Evolutionary conservation across 805 yeast genomes (phyloP).

Genomic region (Kodamaea lidongshanica): DNA sequence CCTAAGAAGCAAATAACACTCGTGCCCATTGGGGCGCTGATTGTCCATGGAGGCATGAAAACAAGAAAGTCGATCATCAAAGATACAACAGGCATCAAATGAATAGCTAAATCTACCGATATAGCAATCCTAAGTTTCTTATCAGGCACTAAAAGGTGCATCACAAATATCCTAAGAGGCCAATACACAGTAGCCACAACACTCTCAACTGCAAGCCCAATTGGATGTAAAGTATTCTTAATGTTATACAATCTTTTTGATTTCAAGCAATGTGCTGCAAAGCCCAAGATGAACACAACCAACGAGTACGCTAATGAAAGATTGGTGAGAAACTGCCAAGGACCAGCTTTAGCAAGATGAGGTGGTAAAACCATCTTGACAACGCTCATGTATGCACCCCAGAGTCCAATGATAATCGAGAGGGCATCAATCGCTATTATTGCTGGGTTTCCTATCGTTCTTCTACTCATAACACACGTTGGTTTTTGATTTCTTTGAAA

Average conservation of each 20-base stretch:
- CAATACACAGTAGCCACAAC: constrained; percentile 64
- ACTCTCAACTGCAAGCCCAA: constrained; percentile 52
- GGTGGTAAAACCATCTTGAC: constrained; percentile 38
- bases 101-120: constrained; percentile 50
- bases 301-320: constrained; percentile 11
- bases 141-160: constrained; percentile 41
- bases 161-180: constrained; percentile 53
- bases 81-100: constrained; percentile 51
- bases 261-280: constrained; percentile 27
- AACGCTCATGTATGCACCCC: constrained; percentile 20
- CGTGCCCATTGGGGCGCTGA: constrained; percentile 32
- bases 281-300: constrained; percentile 16
- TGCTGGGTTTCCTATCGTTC: constrained; percentile 26
- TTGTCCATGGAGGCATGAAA: constrained; percentile 42
- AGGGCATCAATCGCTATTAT: constrained; percentile 20
- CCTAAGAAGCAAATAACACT: constrained; percentile 35
- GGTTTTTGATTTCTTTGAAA: neutral
- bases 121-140: constrained; percentile 38
- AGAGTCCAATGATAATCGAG: constrained; percentile 24
- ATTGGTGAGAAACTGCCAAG: constrained; percentile 67
- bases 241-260: constrained; percentile 20
- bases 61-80: constrained; percentile 50
- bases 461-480: constrained; percentile 10
- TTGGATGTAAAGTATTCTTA: constrained; percentile 44
- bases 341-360: constrained; percentile 52